Evolutionary conservation across 352 stramenopile genomes (phyloP), one percentile per base, ranked within the genome.

Genomic region (Phytophthora litchii): DNA sequence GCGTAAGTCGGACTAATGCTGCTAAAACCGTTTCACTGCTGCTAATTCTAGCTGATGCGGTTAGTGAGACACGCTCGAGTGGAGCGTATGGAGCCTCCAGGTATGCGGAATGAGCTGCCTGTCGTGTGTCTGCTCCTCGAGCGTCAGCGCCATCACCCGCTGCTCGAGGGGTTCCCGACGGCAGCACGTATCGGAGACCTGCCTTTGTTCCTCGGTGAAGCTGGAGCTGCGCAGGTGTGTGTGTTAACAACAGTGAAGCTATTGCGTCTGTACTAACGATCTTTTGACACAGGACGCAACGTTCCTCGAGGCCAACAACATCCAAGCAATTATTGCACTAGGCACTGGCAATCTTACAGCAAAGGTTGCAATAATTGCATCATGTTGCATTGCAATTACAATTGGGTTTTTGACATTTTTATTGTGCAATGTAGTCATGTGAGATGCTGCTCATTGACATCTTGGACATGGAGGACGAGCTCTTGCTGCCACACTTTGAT

Each of bases 401-500:
- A 37, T 37, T 29, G 11, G 23, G 19, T 27, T 5, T 40, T 16
- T 55, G 38, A 66, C 17, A 6, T 7, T 20, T 20, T 2, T 34
- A 8, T 45, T 21, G 17, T 53, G n/a, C 3, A 27, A 23, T 49
- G 16, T 45, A 86, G 63, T 37, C 35, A 45, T 80, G 65, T 49
- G 57, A 72, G 31, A 67, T 83, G 20, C 63, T 86, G 41, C 37
- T 71, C 11, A 68, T 93, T 20, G 81, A 88, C 47, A 78, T 93
- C 21, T 42, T 93, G 19, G 83, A 93, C 45, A 84, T 91, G 80
- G 81, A 93, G 44, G 72, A 91, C 36, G 70, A 89, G 55, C 60
- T 91, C 13, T 49, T 93, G 16, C 48, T 93, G n/a, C 54, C 65
- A 16, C 74, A 91, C 49, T 83, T 93, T n/a, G 41, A 71, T 2